Evolutionary conservation across 2,329 filamentous ascomycete genomes (phyloP), one percentile per base, ranked within the genome.

Genomic region (Arthrobotrys sphaeroides): DNA sequence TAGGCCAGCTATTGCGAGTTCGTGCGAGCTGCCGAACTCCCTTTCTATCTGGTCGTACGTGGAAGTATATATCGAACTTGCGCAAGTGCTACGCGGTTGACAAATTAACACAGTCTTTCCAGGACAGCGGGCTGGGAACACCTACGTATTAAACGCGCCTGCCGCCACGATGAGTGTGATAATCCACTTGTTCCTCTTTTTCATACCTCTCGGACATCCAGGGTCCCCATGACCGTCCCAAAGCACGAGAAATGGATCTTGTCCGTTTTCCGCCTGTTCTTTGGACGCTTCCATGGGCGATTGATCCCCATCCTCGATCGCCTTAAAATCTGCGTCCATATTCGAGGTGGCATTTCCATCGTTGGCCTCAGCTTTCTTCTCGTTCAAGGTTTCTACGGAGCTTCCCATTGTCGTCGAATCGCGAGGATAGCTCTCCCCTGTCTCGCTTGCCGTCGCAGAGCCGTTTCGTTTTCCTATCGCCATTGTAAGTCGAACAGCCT

Each of bases 31-130:
- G 78, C 87, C 83, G 79, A 97, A 96, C 73, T 96, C 91, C 24
- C 85, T 83, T 77, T 90, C 88, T 83, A 97, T 88, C 82, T 95
- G 91, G 16, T 80, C 81, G 82, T 97, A 97, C 0, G 91, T 95
- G 10, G 88, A 88, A 0, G 93, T 94, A 82, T 97, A 97, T 79
- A 96, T 89, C n/a, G 93, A 95, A 53, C 91, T 94, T 0, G 91
- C 88, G 81, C 90, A 93, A 6, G 93, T 96, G 64, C 91, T 93
- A 42, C 43, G n/a, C n/a, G 60, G 16, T 45, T 51, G 22, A 49
- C 12, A 33, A 42, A 28, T 62, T 13, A 42, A 18, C 13, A 43
- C 43, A 7, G 16, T 5, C 2, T 7, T 10, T 20, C 36, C 3
- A 3, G 22, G 12, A 16, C 10, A 7, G 20, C 40, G 2, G 20